Evolutionary conservation across 345 rosid genomes (phyloP), one percentile per base, ranked within the genome.

Genomic region (Adansonia digitata): DNA sequence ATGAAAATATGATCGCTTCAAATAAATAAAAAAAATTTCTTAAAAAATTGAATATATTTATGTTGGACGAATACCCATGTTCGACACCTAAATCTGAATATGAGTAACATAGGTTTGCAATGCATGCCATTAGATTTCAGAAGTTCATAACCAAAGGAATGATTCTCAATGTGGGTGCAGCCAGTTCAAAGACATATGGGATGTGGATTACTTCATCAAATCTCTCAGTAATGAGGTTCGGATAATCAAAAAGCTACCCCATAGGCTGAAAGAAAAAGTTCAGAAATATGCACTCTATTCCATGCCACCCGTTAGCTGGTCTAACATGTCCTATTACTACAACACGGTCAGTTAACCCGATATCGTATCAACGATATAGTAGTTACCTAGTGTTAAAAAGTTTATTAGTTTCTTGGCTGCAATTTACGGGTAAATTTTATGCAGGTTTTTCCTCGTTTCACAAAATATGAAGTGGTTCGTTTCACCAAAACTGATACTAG

Each of bases 181-280:
- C 72, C 89, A 88, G 80, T 95, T 95, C 80, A 83, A 85, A 75
- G 98, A 95, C 87, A 93, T 93, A 67, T 95, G 91, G 68, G 96
- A 95, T 68, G 88, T 90, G 37, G 84, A 93, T 81, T 97, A 95
- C 77, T 95, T 95, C 84, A 91, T 93, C 69, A 62, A 79, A 46
- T 93, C 99, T 9, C 82, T 95, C 80, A 88, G 93, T 73, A 94
- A 85, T 74, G 97, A 95, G 82, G 96, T 95, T 75, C 94, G 96
- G 0, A 86, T 95, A 74, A 74, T 95, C 60, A 91, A 83, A 81
- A 85, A 88, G 73, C 80, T 95, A 24, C 98, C 99, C 4, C 93
- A 90, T 12, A 82, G 90, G 80, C 78, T 90, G 71, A 91, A 84
- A 86, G 87, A 78, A 69, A 82, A 90, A 74, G 85, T 90, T 65